These are phyloP conservation scores for Botrytis fabae DNA, from an alignment of 2,329 filamentous ascomycete genomes.

Conservation along the genomic window DNA sequence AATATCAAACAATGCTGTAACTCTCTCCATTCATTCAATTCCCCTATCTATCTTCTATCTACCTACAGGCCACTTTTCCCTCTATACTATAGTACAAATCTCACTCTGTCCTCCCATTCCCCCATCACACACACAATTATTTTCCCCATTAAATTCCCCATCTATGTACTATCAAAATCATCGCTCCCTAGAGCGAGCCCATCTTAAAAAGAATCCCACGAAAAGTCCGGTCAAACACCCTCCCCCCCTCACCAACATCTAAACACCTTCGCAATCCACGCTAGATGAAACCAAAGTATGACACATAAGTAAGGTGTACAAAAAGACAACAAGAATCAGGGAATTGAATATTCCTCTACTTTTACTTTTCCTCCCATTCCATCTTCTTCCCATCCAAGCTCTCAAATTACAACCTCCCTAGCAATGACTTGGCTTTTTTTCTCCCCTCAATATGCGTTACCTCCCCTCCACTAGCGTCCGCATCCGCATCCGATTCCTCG, in stretches of 20 bases:
- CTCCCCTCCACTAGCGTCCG: neutral
- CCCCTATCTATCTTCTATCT: neutral
- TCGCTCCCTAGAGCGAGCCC: neutral
- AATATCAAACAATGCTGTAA: neutral
- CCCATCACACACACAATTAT: neutral
- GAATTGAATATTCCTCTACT: neutral
- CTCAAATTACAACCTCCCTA: neutral
- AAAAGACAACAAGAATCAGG: neutral
- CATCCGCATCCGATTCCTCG: neutral
- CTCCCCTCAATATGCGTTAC: neutral
- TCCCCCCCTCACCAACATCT: neutral
- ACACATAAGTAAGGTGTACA: neutral
- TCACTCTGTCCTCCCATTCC: neutral
- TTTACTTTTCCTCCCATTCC: neutral
- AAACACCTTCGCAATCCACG: slow-evolving; percentile 10
- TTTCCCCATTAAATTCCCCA: neutral
- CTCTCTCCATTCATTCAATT: neutral
- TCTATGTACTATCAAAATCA: neutral
- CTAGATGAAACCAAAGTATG: slow-evolving; percentile 6
- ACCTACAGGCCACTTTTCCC: neutral
- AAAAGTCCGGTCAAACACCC: slow-evolving; percentile 3
- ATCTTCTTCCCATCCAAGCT: neutral
- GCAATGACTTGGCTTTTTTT: slow-evolving; percentile 1
- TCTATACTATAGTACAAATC: neutral
- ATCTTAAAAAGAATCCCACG: neutral